Base-by-base conservation (phyloP, 495 filamentous ascomycete genomes). In the Clohesyomyces aquaticus region DNA sequence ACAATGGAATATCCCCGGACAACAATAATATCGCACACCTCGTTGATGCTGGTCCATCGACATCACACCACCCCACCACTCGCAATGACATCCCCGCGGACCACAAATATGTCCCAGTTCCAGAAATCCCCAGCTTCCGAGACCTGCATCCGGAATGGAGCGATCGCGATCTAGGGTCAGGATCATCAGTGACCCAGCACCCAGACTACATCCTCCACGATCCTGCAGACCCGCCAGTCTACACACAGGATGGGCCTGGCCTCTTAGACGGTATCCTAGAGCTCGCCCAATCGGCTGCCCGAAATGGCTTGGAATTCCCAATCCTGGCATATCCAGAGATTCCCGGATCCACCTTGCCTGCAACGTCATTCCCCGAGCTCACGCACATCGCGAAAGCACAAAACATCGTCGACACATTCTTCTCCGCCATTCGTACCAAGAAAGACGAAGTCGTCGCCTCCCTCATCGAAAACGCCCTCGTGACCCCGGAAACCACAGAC, bases 401-500 rank as follows among this genome's bases (percentile, higher is more conserved):
- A 50, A 47, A 65, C 25, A 67, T 67, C 11, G 54, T 67, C 4
- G 21, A 25, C 25, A 49, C 46, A 4, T 67, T 42, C 29, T 67
- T 67, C 45, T 12, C n/a, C 11, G 58, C 64, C 35, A 43, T 67
- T 22, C 55, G 23, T 1, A 57, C 51, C 4, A 67, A 62, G 21
- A 57, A 67, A 25, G 58, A 61, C 38, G 58, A 67, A 27, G 38
- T 61, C 10, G 54, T 67, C 19, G 58, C 64, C 4, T n/a, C 54
- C 12, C 16, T 67, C 1, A 61, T 67, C 23, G 51, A 61, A 23
- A 49, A 38, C 9, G 42, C 28, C 12, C 21, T 62, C 14, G 64
- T 67, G 9, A 67, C 51, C 2, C 28, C 64, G 8, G 59, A 61
- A 43, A 67, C 64, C 1, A 67, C 64, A 0, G 22, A 43, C 59